phyloP scores from a whole-genome alignment of 202 grass and related monocot genomes.

The Cymbopogon flexuosus region DNA sequence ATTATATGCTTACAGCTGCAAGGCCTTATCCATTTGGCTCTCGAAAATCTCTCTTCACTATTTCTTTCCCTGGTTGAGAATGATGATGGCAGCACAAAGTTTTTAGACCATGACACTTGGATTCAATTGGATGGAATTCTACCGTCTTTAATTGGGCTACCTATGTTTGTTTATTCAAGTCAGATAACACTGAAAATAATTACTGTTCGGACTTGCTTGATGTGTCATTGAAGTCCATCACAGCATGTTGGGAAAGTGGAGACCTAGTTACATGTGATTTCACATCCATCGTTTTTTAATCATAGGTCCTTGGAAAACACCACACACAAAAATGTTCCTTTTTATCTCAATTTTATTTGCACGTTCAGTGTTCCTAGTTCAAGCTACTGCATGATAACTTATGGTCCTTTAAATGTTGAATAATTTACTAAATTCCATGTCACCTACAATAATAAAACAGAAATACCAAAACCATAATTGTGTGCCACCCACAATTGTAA shows the following conservation, averaged over 20 bases:
- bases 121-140: conserved; percentile 55
- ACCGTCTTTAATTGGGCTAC: conserved; percentile 30
- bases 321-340: neutral
- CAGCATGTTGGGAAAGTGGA: no score
- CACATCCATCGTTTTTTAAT: no score
- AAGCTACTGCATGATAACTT: neutral
- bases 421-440: neutral
- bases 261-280: no score
- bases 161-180: neutral
- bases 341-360: neutral
- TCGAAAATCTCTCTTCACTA: conserved; percentile 75
- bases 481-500: no score
- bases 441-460: no score
- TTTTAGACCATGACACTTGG: conserved; percentile 49
- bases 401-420: neutral
- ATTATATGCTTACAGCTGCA: conserved; percentile 51
- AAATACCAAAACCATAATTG: no score
- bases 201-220: no score
- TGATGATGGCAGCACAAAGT: conserved; percentile 33
- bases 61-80: conserved; percentile 60
- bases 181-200: no score
- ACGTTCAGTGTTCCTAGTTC: neutral
- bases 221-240: no score
- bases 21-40: conserved; percentile 72
- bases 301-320: no score